These are phyloP conservation scores for Tieghemostelium lacteum DNA, from an alignment of 78 protist genomes.

Conservation along the genomic window DNA sequence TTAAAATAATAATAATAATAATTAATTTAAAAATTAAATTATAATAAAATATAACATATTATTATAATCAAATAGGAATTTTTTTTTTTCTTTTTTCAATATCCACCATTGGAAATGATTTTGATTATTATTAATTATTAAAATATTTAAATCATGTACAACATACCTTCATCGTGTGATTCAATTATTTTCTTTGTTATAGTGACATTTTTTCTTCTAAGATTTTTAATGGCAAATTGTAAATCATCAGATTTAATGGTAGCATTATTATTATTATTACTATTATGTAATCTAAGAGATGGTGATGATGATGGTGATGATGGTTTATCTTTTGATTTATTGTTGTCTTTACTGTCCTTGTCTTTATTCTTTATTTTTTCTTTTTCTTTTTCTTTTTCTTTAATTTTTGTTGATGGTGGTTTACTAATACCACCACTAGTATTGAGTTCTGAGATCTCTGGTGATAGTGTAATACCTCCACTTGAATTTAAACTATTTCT, in stretches of 20 bases:
- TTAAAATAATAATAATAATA: too few relatives aligned
- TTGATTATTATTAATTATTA: background rate
- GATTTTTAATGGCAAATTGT: conserved; percentile 23
- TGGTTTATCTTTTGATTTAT: background rate
- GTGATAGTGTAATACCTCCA: too few relatives aligned
- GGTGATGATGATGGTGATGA: background rate
- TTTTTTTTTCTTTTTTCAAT: too few relatives aligned
- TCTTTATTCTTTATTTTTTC: background rate
- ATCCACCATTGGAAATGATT: too few relatives aligned
- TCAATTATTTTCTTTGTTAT: conserved; percentile 22
- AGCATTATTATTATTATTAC: too few relatives aligned
- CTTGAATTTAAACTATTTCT: conserved; percentile 28
- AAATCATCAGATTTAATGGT: conserved; percentile 50
- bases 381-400: too few relatives aligned
- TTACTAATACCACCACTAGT: too few relatives aligned
- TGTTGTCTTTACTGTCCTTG: background rate
- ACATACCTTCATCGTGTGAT: conserved; percentile 54
- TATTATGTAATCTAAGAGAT: too few relatives aligned
- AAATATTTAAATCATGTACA: background rate
- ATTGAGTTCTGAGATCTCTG: too few relatives aligned
- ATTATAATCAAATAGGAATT: background rate
- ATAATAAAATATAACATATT: too few relatives aligned
- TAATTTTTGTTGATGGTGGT: too few relatives aligned
- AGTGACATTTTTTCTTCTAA: conserved; percentile 36
- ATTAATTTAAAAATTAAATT: too few relatives aligned